Base-by-base conservation (phyloP, 495 filamentous ascomycete genomes). In the Sphaerosporella brunnea region DNA sequence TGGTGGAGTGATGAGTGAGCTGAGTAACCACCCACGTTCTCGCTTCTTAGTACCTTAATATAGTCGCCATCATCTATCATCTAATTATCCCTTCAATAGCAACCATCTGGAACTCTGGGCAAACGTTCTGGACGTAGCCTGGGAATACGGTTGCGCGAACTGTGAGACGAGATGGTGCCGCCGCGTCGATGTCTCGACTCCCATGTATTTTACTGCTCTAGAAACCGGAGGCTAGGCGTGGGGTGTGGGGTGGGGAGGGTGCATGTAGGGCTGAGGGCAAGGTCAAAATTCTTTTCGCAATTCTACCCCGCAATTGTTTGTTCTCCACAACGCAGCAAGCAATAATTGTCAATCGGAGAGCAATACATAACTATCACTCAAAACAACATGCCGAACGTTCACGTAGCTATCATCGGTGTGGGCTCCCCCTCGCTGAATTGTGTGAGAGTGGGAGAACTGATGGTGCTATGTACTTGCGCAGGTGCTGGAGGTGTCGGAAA, bases 401-500 rank as follows among this genome's bases (percentile, higher is more conserved):
- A 61, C 40, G 36, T 61, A 9, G 57, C 56, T 50, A 48, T 71
- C 20, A 64, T 71, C 23, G 69, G 68, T 67, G 62, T 37, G 32
- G 19, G 8, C 23, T 11, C 21, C 16, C 24, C 11, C n/a, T 30
- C 11, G 3, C 16, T 47, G 11, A 41, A 18, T 37, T 7, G 35
- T 32, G 28, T 5, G 19, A 0, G 28, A 43, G 50, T 49, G 37
- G 19, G 34, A 25, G 15, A 21, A 21, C 10, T 15, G 13, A 11
- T 44, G 23, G 43, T 26, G 19, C n/a, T 24, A n/a, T 3, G n/a
- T 23, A 16, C 30, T 24, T 23, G 20, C 30, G 36, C 54, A 95
- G 90, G 90, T 53, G 82, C 79, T 53, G 90, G 90, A 55, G 88
- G 90, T 45, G 90, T 97, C 45, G 90, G 90, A 50, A 82, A 82